These are phyloP conservation scores for Paramecium sonneborni DNA, from an alignment of 73 alveolate genomes.

Conservation along the genomic window DNA sequence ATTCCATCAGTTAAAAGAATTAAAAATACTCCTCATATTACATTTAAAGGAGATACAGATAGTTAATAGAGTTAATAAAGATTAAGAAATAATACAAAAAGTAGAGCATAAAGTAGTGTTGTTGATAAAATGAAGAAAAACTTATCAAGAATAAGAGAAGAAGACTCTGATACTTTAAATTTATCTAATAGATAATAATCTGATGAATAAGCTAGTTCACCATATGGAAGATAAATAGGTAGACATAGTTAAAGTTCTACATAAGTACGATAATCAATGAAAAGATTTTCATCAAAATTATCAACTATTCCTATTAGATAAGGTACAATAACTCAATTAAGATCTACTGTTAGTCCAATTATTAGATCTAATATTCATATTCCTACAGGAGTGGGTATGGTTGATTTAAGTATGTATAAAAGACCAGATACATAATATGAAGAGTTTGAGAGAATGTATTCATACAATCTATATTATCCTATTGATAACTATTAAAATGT, in stretches of 20 bases:
- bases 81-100: neutral
- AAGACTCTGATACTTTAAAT: slow-evolving; percentile 32
- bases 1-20: slow-evolving; percentile 34
- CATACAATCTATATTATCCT: neutral
- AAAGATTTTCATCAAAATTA: slow-evolving; percentile 28
- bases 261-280: slow-evolving; percentile 18
- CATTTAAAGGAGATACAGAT: neutral
- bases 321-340: neutral
- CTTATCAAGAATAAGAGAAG: slow-evolving; percentile 27
- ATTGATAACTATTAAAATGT: neutral
- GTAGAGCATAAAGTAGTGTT: neutral
- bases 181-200: neutral
- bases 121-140: neutral
- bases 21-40: neutral
- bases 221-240: neutral
- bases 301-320: neutral
- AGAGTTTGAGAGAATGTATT: neutral
- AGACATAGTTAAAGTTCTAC: neutral
- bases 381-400: neutral
- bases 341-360: neutral
- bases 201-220: neutral
- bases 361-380: neutral
- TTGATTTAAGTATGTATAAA: slow-evolving; percentile 37
- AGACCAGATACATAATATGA: neutral
- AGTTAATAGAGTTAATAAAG: neutral